Evolutionary conservation across 208 protist genomes (phyloP), one percentile per base, ranked within the genome.

Genomic region (Acanthamoeba lenticulata): DNA sequence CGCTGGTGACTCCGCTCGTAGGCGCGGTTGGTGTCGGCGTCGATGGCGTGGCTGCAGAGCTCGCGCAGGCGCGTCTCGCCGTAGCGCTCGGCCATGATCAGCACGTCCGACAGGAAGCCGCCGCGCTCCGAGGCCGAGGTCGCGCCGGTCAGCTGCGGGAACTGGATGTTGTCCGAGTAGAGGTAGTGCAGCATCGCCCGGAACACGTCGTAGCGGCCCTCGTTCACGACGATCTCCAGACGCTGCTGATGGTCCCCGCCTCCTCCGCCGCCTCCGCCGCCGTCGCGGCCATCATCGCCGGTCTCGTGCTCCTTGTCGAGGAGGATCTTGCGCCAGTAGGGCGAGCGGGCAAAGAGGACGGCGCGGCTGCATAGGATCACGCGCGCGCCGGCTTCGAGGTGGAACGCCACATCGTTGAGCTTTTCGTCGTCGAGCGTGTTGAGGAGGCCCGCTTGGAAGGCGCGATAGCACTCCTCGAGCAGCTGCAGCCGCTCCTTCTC

Each of bases 11-110:
- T 38, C 21, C 67, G 29, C 21, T 77, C 67, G 38, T 44, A 34
- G 27, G 67, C 38, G 15, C 38, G 34, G 34, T 44, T n/a, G 2
- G 67, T 77, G 67, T 77, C 67, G 3, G 74, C 27, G n/a, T 85
- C 45, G 74, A 85, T 85, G 74, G 74, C 74, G 27, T 85, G 74
- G 44, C 74, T 85, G 45, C 74, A 85, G 1, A 85, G 44, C 32
- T 55, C 45, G n/a, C 55, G 74, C 40, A 85, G 74, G 5, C 74
- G 13, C 11, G 38, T 85, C 45, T 85, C 74, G 42, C 74, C 74
- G 44, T 85, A 85, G 29, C 74, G 74, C 44, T 85, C 74, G 74
- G 74, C 74, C 74, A 85, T 85, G 44, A 85, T 29, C 74, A 85
- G 24, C 74, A 85, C 74, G 45, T 85, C 74, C 0, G 74, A 34